Conservation (phyloP, 495 filamentous ascomycete species). For the Friedmanniomyces simplex region DNA sequence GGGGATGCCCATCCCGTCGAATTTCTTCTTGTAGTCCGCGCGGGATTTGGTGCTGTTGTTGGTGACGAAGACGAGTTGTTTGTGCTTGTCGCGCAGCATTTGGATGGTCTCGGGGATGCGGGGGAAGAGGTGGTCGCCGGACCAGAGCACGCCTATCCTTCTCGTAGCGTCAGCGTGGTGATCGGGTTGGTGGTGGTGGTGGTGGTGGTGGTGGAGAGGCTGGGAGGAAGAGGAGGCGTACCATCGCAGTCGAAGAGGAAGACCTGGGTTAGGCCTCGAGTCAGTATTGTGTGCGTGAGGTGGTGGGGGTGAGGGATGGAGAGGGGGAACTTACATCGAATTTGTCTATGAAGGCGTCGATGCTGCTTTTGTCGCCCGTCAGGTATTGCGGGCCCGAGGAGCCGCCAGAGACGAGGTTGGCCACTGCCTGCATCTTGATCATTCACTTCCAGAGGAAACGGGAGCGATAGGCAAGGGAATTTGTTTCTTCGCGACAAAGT, state of each 20-base stretch:
- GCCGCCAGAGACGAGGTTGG: background rate
- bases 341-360: conserved; percentile 71
- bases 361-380: conserved; percentile 62
- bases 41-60: conserved; percentile 99
- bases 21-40: conserved; percentile 81
- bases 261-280: conserved; percentile 46
- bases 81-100: conserved; percentile 69
- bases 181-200: background rate
- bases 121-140: conserved; percentile 78
- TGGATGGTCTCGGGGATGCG: conserved; percentile 74
- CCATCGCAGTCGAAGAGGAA: conserved; percentile 98
- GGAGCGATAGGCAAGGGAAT: too few species aligned
- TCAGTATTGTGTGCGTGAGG: background rate
- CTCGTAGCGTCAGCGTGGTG: conserved; percentile 27
- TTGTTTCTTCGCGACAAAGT: too few species aligned
- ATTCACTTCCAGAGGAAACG: too few species aligned
- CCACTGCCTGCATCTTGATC: conserved; percentile 6
- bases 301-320: background rate
- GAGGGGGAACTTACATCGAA: conserved; percentile 82
- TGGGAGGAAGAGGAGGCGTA: conserved; percentile 32
- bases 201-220: background rate
- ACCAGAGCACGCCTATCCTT: conserved; percentile 84
- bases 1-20: conserved; percentile 72
- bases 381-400: conserved; percentile 53
- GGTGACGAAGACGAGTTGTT: conserved; percentile 90